phyloP scores from a whole-genome alignment of 1,284 basidiomycete species.

The Cutaneotrichosporon mucoides region DNA sequence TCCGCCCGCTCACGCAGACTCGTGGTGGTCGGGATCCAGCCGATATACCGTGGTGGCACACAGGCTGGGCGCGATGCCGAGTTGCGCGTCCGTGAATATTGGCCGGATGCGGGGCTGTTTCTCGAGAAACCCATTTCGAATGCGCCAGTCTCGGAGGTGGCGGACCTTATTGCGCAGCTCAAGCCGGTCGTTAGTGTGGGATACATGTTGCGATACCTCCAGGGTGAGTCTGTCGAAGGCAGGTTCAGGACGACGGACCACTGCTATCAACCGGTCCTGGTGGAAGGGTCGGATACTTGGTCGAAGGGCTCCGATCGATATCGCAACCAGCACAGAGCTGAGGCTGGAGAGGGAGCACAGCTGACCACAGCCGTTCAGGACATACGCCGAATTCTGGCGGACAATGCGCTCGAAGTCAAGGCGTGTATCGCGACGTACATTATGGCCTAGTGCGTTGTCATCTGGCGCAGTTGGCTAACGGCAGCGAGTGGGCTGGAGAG shows the following conservation, averaged over 20 bases:
- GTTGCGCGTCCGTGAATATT: not conserved
- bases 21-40: slow-evolving; percentile 3
- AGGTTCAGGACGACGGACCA: too few relatives aligned
- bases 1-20: not conserved
- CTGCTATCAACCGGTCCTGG: too few relatives aligned
- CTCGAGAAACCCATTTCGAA: slow-evolving; percentile 1
- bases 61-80: not conserved
- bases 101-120: not conserved
- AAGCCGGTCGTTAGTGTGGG: not conserved
- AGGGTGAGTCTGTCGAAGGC: not conserved
- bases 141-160: not conserved
- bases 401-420: not conserved
- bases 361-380: not conserved
- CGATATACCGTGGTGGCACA: not conserved
- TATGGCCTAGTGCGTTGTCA: not conserved
- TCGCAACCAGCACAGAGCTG: too few relatives aligned
- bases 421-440: slow-evolving; percentile 1
- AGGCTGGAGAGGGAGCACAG: too few relatives aligned
- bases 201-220: slow-evolving; percentile 1
- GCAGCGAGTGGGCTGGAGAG: not conserved
- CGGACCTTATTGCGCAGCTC: not conserved
- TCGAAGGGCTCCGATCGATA: too few relatives aligned
- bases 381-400: not conserved
- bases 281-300: too few relatives aligned
- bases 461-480: not conserved